Conservation (phyloP, 495 filamentous ascomycete genomes). For the Clohesyomyces aquaticus region DNA sequence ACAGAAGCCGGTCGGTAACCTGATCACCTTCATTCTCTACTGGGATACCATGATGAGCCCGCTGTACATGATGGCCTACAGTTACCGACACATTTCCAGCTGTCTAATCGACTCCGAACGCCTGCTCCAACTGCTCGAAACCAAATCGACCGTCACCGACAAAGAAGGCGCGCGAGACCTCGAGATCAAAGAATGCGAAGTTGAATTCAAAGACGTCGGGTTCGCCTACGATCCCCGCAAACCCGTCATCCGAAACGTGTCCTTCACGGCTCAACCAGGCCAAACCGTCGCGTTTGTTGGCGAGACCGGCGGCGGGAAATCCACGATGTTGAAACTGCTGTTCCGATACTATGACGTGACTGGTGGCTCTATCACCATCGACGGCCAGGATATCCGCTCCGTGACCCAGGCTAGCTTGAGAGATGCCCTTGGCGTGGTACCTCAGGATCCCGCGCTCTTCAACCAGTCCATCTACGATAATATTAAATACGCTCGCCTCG, state of each 20-base stretch:
- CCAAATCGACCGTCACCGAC: slow-evolving; percentile 48
- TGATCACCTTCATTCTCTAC: slow-evolving; percentile 73
- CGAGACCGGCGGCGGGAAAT: slow-evolving; percentile 43
- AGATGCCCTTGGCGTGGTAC: slow-evolving; percentile 32
- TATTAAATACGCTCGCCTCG: slow-evolving; percentile 57
- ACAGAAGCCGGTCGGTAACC: slow-evolving; percentile 63
- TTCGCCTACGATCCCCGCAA: slow-evolving; percentile 38
- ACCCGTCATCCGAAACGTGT: slow-evolving; percentile 25
- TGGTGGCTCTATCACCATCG: slow-evolving; percentile 32
- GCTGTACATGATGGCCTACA: slow-evolving; percentile 65
- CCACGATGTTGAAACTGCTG: slow-evolving; percentile 40
- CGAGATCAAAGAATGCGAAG: slow-evolving; percentile 15
- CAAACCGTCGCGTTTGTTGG: slow-evolving; percentile 38
- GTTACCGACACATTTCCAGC: slow-evolving; percentile 59
- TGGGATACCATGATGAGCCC: slow-evolving; percentile 62
- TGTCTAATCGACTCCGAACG: slow-evolving; percentile 74
- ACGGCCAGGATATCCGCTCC: slow-evolving; percentile 29
- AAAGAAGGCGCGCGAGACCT: slow-evolving; percentile 12
- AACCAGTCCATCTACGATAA: slow-evolving; percentile 60
- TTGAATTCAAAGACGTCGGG: slow-evolving; percentile 35
- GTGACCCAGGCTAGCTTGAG: slow-evolving; percentile 24
- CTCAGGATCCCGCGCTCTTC: slow-evolving; percentile 40
- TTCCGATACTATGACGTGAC: slow-evolving; percentile 41
- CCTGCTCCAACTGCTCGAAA: slow-evolving; percentile 72
- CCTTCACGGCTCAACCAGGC: slow-evolving; percentile 19